Evolutionary conservation across 2,329 filamentous ascomycete genomes (phyloP), one percentile per base, ranked within the genome.

Genomic region (Paradendryphiella salina): DNA sequence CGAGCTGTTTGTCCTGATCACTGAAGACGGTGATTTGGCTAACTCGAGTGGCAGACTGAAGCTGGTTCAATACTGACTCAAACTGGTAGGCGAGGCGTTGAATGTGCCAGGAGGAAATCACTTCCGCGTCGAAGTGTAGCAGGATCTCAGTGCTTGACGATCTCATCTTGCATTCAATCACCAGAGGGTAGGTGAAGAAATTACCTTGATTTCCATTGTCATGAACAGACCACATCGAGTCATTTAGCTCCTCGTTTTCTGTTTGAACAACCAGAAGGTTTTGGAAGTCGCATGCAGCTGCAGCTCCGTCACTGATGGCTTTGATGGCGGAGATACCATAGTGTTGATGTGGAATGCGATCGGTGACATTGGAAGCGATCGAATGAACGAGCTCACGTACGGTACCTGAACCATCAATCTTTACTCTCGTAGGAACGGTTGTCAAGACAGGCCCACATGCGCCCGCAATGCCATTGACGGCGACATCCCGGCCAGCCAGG

Each of bases 251-350:
- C 23, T 63, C 59, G 5, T 57, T 56, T 2, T 61, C 71, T 4
- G 66, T 65, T 43, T 84, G 81, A 18, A 85, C 76, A 0, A 83
- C 79, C 1, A 85, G 66, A 6, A 81, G 77, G 0, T 80, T 83
- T 5, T 79, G 77, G 37, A 84, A 75, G 54, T 83, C 78, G 59
- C 82, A 84, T 2, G 82, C 82, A 51, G 81, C 75, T 8, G 79
- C 74, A 4, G 80, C 78, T 50, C 84, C 81, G 1, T 76, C 72
- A 59, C 80, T 82, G 10, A 75, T 63, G 11, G 66, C 65, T 23
- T 68, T 66, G 34, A 76, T 75, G 21, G 73, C 65, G 15, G 72
- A 67, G 31, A 73, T 58, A 7, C 73, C 73, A 40, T 66, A 57
- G 26, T 76, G 73, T 50, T 76, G 68, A 46, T 73, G 64, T 4